These are phyloP conservation scores for Cafeteria roenbergensis DNA, from an alignment of 108 stramenopile species.

Conservation along the genomic window DNA sequence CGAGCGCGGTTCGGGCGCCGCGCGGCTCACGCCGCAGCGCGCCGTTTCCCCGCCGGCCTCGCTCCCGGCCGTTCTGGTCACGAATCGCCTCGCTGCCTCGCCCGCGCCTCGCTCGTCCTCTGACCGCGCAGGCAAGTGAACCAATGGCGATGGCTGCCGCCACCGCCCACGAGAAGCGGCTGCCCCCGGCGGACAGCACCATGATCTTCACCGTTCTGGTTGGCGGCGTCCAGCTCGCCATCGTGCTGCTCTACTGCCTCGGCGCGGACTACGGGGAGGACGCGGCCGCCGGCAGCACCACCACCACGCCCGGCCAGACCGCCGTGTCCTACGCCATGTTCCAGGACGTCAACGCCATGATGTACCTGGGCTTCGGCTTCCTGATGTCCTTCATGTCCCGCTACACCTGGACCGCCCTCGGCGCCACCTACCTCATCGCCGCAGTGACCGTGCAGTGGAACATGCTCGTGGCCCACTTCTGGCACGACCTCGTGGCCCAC, in stretches of 20 bases:
- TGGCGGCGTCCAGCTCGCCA: neutral
- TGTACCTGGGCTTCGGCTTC: conserved; percentile 45
- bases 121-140: too few relatives aligned
- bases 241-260: neutral
- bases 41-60: too few relatives aligned
- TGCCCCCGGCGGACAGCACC: neutral
- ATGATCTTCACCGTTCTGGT: neutral
- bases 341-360: conserved; percentile 40
- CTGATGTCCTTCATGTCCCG: conserved; percentile 47
- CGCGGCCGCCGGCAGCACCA: too few relatives aligned
- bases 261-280: neutral
- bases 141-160: too few relatives aligned
- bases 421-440: conserved; percentile 36
- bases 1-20: too few relatives aligned
- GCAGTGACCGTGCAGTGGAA: conserved; percentile 31
- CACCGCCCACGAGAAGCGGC: neutral
- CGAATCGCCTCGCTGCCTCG: too few relatives aligned
- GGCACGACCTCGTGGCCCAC: conserved; percentile 10
- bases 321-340: conserved; percentile 13
- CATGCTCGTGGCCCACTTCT: conserved; percentile 25
- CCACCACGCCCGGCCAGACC: too few relatives aligned
- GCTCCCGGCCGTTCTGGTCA: too few relatives aligned
- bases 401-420: conserved; percentile 41
- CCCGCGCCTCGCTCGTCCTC: too few relatives aligned
- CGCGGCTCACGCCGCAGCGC: too few relatives aligned